Evolutionary conservation across 805 yeast genomes (phyloP).

Genomic region (Kazachstania martiniae): DNA sequence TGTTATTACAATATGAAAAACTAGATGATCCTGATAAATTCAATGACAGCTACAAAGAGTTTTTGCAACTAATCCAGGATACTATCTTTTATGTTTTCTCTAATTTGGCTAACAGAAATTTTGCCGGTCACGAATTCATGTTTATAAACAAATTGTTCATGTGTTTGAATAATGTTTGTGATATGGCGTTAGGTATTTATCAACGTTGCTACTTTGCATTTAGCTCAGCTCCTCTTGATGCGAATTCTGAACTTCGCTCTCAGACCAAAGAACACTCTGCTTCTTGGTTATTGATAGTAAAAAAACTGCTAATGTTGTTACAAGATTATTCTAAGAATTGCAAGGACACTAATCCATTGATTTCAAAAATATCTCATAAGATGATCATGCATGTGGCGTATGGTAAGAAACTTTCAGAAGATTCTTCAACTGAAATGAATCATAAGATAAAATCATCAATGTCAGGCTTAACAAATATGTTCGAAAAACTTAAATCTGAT

Average conservation of each 20-base stretch:
- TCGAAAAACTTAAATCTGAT: slow-evolving; percentile 10
- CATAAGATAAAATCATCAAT: background rate
- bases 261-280: slow-evolving; percentile 12
- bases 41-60: slow-evolving; percentile 12
- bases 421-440: background rate
- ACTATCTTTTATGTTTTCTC: slow-evolving; percentile 24
- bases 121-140: slow-evolving; percentile 24
- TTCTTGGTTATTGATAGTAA: slow-evolving; percentile 9
- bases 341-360: slow-evolving; percentile 12
- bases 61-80: slow-evolving; percentile 19
- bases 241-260: too few species aligned
- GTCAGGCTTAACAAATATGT: slow-evolving; percentile 7
- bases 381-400: slow-evolving; percentile 13
- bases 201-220: slow-evolving; percentile 12
- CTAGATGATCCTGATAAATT: slow-evolving; percentile 12
- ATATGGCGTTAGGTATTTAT: slow-evolving; percentile 17
- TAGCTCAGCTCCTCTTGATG: background rate
- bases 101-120: slow-evolving; percentile 21
- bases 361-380: slow-evolving; percentile 10
- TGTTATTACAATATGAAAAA: slow-evolving; percentile 20
- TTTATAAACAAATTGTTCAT: slow-evolving; percentile 21
- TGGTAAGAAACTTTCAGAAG: slow-evolving; percentile 1
- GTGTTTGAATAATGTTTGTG: slow-evolving; percentile 15
- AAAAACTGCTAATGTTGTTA: slow-evolving; percentile 20
- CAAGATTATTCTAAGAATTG: slow-evolving; percentile 25